Evolutionary conservation across 202 grass and related monocot genomes (phyloP).

Genomic region (Schoenoplectus tabernaemontani): DNA sequence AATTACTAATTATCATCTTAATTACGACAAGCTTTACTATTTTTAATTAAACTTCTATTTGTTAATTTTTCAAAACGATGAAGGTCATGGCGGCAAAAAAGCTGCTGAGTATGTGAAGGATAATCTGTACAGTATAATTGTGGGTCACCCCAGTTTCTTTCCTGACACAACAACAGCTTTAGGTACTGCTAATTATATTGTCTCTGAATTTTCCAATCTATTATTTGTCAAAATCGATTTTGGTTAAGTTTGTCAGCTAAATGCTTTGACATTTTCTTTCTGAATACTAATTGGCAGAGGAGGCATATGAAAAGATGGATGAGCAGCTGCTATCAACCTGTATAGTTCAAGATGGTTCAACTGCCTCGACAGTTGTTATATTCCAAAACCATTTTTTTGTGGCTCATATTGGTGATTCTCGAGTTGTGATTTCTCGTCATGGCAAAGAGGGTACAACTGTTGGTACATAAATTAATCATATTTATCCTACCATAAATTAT

Average conservation of each 20-base stretch:
- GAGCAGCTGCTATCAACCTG: not conserved
- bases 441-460: not conserved
- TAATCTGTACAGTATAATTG: not conserved
- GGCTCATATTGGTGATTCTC: constrained; percentile 16
- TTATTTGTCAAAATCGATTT: not conserved
- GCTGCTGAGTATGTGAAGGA: constrained; percentile 3
- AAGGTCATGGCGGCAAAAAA: constrained; percentile 10
- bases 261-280: not conserved
- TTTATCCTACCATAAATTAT: not conserved
- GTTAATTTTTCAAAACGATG: not conserved
- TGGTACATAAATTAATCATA: not conserved
- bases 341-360: not conserved
- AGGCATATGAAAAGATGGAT: constrained; percentile 5
- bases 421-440: constrained; percentile 3
- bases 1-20: not conserved
- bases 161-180: not conserved
- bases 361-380: constrained; percentile 1
- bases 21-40: not conserved
- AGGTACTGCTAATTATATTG: not conserved
- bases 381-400: not conserved
- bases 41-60: not conserved
- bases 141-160: constrained; percentile 5
- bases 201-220: not conserved
- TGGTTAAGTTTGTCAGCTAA: not conserved
- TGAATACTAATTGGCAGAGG: constrained; percentile 1